Base-by-base conservation (phyloP, 768 basidiomycete genomes). In the Tricholomella constricta region DNA sequence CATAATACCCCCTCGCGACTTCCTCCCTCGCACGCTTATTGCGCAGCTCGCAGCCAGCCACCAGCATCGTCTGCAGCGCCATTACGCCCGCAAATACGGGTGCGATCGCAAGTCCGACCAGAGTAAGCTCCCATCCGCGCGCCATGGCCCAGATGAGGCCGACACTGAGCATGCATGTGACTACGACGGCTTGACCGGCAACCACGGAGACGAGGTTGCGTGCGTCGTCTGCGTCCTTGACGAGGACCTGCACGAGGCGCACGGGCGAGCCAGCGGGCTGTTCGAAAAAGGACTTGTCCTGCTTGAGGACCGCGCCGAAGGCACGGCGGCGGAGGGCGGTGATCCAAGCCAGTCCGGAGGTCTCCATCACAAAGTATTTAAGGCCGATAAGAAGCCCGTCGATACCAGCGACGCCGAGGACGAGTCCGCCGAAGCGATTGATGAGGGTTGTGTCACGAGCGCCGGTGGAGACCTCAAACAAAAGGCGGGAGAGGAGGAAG, bases 171-270 rank as follows among this genome's bases (percentile, higher is more conserved):
- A 98, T 97, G 12, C 88, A 74, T 8, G 70, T 54, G 12, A 95
- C 90, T 17, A 94, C 89, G 31, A 86, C 65, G 26, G 77, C 74
- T 64, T 95, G 91, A 0, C 82, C 82, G 41, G 89, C 70, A 36
- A 94, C 85, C 11, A 84, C 77, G 1, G 88, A 77, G 55, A 98
- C 78, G 41, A 99, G 74, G 27, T 81, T 78, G 19, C 89, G 72
- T 11, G 94, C 90, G 61, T 98, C 97, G 55, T 98, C 93, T 0
- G 83, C 87, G 62, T 98, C 94, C 71, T 92, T 94, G 68, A 94
- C 79, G 44, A 98, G 73, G 10, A 81, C 72, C 65, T 94, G 89
- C 10, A 88, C 82, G 11, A 98, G 69, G 6, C 76, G 71, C 20
- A 78, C 70, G 0, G 90, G 74, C 4, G 75, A 68, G 69, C 92